Evolutionary conservation across 257 asterid genomes (phyloP).

Genomic region (Ajuga chamaepitys): DNA sequence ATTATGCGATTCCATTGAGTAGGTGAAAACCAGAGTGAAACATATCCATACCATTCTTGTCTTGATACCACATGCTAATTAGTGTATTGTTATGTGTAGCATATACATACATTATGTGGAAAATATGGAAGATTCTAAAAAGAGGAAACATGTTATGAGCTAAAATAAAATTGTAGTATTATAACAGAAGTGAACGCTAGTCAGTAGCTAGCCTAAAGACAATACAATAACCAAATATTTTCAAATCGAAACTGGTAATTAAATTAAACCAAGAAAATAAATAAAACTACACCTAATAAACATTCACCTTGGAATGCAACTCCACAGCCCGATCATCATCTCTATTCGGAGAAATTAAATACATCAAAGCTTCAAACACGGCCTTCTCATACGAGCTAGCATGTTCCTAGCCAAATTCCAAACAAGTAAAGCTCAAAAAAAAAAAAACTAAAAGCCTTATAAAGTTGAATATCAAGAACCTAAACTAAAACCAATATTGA

Average conservation of each 20-base stretch:
- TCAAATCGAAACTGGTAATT: background rate
- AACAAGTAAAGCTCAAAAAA: background rate
- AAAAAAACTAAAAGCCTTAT: background rate
- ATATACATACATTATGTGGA: too few relatives aligned
- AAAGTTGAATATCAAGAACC: background rate
- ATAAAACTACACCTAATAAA: background rate
- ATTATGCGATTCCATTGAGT: too few relatives aligned
- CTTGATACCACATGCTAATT: too few relatives aligned
- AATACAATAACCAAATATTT: background rate
- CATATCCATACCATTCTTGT: too few relatives aligned
- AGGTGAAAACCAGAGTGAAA: too few relatives aligned
- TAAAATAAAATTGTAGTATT: background rate
- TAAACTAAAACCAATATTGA: background rate
- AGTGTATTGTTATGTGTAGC: too few relatives aligned
- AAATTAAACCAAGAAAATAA: background rate
- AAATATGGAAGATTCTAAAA: too few relatives aligned
- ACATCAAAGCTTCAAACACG: conserved; percentile 46
- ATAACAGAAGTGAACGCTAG: background rate
- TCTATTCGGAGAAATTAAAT: conserved; percentile 54
- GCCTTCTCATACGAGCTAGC: conserved; percentile 72
- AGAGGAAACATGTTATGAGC: background rate
- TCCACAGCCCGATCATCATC: conserved; percentile 84
- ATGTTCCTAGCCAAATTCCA: conserved; percentile 41
- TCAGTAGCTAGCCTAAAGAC: background rate
- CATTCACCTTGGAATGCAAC: conserved; percentile 56